phyloP scores from a whole-genome alignment of 2,329 filamentous ascomycete species.

The Purpureocillium takamizusanense region DNA sequence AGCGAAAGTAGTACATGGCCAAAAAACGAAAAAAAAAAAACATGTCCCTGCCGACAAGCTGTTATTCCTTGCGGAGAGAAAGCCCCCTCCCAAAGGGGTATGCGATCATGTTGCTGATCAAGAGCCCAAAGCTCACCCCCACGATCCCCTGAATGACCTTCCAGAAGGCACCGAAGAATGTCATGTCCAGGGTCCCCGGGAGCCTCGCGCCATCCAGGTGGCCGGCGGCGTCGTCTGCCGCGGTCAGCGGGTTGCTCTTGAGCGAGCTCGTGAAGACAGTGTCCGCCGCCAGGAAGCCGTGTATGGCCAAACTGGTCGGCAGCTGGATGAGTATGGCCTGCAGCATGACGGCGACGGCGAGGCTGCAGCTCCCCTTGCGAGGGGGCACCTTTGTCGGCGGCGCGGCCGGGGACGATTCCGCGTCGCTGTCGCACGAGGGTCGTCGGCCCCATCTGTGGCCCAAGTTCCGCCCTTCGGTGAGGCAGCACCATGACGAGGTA shows the following conservation, averaged over 20 bases:
- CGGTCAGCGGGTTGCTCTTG: constrained; percentile 27
- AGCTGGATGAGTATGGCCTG: constrained; percentile 73
- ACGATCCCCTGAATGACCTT: constrained; percentile 51
- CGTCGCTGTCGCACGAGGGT: constrained; percentile 17
- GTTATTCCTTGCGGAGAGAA: constrained; percentile 26
- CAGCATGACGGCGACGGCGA: constrained; percentile 75
- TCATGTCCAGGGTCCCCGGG: constrained; percentile 24
- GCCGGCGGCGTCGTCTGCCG: no score
- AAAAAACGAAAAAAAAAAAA: no score
- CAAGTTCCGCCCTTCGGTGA: constrained; percentile 13
- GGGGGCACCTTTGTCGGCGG: constrained; percentile 13
- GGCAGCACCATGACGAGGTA: constrained; percentile 25
- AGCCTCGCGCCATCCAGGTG: constrained; percentile 2
- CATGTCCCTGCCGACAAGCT: constrained; percentile 24
- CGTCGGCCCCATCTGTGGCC: constrained; percentile 18
- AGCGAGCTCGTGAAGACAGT: constrained; percentile 45
- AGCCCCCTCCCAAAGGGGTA: constrained; percentile 45
- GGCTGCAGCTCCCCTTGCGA: constrained; percentile 53
- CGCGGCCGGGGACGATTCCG: constrained; percentile 10
- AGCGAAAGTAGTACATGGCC: no score
- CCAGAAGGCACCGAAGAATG: constrained; percentile 42
- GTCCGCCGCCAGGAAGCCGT: constrained; percentile 47
- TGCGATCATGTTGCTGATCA: constrained; percentile 42
- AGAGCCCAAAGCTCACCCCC: constrained; percentile 49
- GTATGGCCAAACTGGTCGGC: constrained; percentile 50